Base-by-base conservation (phyloP, 768 basidiomycete genomes). In the Hypholoma fasciculare region DNA sequence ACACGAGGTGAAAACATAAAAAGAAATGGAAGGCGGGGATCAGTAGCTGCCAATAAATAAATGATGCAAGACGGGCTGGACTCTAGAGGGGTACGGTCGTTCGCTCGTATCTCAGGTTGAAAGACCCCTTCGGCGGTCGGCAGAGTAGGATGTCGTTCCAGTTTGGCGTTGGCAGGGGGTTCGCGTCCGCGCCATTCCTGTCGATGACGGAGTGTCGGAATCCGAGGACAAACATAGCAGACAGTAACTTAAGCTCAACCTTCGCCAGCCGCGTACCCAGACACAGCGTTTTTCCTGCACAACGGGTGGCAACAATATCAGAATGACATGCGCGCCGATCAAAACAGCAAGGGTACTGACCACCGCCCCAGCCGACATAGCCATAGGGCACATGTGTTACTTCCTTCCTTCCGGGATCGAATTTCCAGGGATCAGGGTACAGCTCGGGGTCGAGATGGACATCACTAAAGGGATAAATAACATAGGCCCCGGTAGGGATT, bases 311-410 rank as follows among this genome's bases (percentile, higher is more conserved):
- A 49, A 53, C 56, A 39, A 58, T 23, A 61, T 56, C 40, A 27
- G 16, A 37, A 40, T 37, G 13, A 27, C 56, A 46, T 19, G 44
- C 16, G 23, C 17, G 43, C 23, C 44, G 44, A 55, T 23, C 52
- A 49, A 58, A 16, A 46, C 40, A 63, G 54, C 52, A 55, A 56
- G 54, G 36, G 50, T 43, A 79, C 84, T 66, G 68, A 92, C 90
- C 90, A 75, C 83, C 88, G 59, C 90, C 90, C 90, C 89, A 92
- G 36, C 89, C 89, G 50, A 91, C 77, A 67, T 87, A 91, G 54
- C 80, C 74, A 71, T 83, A 85, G 57, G 81, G 81, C 58, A 76
- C 72, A 56, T 75, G 70, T 36, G 71, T 73, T 19, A 66, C 71
- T 71, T 80, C 72, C 63, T 75, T 72, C 71, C 84, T 76, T 66